Base-by-base conservation (phyloP, 2,329 filamentous ascomycete species). In the Zarea fungicola region DNA sequence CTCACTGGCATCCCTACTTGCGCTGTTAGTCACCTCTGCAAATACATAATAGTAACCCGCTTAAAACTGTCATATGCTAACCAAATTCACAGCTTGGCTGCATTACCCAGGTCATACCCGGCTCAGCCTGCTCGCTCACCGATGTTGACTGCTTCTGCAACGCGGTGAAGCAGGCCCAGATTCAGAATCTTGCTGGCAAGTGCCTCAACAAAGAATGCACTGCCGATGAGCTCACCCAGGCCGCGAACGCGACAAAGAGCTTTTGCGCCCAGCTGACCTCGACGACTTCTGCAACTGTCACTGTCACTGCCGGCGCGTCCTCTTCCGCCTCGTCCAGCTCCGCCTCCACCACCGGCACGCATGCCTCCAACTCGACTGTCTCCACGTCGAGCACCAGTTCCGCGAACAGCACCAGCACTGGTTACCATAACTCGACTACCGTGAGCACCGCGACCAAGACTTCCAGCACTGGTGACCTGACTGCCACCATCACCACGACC, bases 101-200 rank as follows among this genome's bases (percentile, higher is more conserved):
- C 42, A 25, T 44, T 22, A 14, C 14, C 29, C 23, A 44, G 42
- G 42, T 31, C 31, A 14, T 25, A 21, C 42, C 42, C 42, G 21
- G 35, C 6, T 35, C 42, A 7, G 42, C 29, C 42, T 44, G 42
- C 31, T 9, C 21, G 16, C n/a, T 44, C n/a, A 19, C n/a, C 31
- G 42, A 44, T 31, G 7, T 26, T 31, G n/a, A 26, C 19, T 44
- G 42, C 42, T 31, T 44, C 31, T 44, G 42, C 31, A 29, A 21
- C 19, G 26, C 21, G 29, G 42, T 35, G 42, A 44, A 44, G 42
- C 42, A 35, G 42, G 42, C 42, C n/a, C 42, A 44, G 42, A 13
- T 44, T 14, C 42, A 44, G 42, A 31, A 29, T 10, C 6, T 26
- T 14, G 42, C 42, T 19, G 42, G 42, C 19, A 31, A 35, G 4